These are phyloP conservation scores for Orbilia javanica DNA, from an alignment of 2,329 filamentous ascomycete species.

Conservation along the genomic window DNA sequence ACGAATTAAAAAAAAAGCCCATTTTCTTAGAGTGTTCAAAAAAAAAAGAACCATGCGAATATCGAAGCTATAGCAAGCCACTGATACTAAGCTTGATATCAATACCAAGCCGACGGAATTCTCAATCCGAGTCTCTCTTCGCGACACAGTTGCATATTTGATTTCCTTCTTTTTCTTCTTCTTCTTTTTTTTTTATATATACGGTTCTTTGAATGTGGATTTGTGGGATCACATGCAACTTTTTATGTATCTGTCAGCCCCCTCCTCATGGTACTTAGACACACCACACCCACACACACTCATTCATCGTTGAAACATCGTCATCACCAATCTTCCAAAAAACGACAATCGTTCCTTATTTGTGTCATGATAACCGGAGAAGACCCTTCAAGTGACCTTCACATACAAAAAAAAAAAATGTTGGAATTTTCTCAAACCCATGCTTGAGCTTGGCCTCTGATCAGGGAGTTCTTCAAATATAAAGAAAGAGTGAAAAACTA, in stretches of 20 bases:
- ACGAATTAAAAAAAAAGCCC: neutral
- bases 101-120: slow-evolving; percentile 28
- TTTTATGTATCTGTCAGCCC: slow-evolving; percentile 15
- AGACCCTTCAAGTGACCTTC: slow-evolving; percentile 30
- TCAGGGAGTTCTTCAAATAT: neutral
- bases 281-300: neutral
- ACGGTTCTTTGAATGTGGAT: slow-evolving; percentile 5
- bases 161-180: neutral
- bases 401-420: neutral
- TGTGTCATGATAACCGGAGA: slow-evolving; percentile 39
- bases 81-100: slow-evolving; percentile 22
- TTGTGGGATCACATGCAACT: slow-evolving; percentile 41
- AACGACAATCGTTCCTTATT: slow-evolving; percentile 46
- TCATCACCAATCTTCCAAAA: slow-evolving; percentile 33
- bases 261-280: slow-evolving; percentile 20
- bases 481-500: neutral
- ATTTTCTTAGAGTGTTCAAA: slow-evolving; percentile 14
- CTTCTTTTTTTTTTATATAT: neutral
- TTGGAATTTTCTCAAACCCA: slow-evolving; percentile 6
- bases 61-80: slow-evolving; percentile 25
- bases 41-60: slow-evolving; percentile 5
- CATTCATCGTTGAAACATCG: slow-evolving; percentile 16
- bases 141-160: neutral
- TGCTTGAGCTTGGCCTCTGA: neutral
- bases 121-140: neutral